Conservation (phyloP, 2,329 filamentous ascomycete species). For the Xylariaceae sp. region DNA sequence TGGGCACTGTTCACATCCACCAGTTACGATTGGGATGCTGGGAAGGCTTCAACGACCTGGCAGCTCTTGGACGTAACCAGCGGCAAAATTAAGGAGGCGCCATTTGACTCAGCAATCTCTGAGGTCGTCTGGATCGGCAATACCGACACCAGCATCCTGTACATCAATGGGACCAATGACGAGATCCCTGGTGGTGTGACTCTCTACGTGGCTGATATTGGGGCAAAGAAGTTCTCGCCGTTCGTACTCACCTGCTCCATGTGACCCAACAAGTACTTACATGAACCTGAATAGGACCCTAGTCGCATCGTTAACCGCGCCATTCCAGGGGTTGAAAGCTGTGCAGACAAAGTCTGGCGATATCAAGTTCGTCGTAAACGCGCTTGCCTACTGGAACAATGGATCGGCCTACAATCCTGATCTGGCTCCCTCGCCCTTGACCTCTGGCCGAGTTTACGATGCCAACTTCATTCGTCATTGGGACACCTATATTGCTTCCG, state of each 20-base stretch:
- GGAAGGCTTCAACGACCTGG: constrained; percentile 19
- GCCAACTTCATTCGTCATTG: constrained; percentile 27
- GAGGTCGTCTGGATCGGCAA: constrained; percentile 25
- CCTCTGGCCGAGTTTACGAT: constrained; percentile 20
- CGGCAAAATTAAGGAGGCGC: constrained; percentile 18
- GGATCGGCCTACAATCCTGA: constrained; percentile 23
- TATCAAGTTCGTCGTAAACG: constrained; percentile 26
- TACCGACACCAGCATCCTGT: constrained; percentile 23
- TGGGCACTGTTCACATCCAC: constrained; percentile 22
- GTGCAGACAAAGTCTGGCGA: constrained; percentile 23
- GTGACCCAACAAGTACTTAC: constrained; percentile 6
- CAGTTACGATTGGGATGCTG: constrained; percentile 19
- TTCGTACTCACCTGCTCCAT: constrained; percentile 7
- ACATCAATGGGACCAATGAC: constrained; percentile 26
- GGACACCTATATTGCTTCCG: constrained; percentile 17
- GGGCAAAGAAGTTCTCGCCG: constrained; percentile 23
- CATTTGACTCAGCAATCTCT: constrained; percentile 23
- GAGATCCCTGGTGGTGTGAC: constrained; percentile 22
- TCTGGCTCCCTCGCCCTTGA: constrained; percentile 5
- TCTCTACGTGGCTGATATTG: constrained; percentile 24
- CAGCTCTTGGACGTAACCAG: constrained; percentile 22
- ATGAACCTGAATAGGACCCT: constrained; percentile 11
- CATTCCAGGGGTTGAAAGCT: constrained; percentile 26
- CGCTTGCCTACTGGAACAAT: constrained; percentile 20
- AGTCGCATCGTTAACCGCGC: constrained; percentile 21